Evolutionary conservation across 768 basidiomycete species (phyloP).

Genomic region (Rhodotorula taiwanensis): DNA sequence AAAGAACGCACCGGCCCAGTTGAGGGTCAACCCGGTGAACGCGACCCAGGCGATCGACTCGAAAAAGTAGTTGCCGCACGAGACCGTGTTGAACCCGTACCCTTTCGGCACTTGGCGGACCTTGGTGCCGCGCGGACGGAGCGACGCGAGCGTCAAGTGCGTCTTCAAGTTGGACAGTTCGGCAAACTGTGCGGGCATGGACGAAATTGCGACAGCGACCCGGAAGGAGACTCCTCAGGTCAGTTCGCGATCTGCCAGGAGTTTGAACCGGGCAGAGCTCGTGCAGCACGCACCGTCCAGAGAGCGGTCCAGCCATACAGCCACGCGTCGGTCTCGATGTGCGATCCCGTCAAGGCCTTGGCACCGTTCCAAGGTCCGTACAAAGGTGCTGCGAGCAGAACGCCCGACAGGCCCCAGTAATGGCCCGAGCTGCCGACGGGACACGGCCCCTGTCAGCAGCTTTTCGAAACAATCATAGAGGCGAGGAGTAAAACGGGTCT

Average conservation of each 20-base stretch:
- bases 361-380: slow-evolving; percentile 75
- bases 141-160: slow-evolving; percentile 71
- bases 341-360: slow-evolving; percentile 58
- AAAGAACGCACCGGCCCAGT: slow-evolving; percentile 57
- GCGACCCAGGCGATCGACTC: slow-evolving; percentile 70
- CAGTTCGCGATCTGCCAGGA: no score
- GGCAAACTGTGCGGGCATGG: slow-evolving; percentile 54
- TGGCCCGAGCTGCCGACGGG: slow-evolving; percentile 62
- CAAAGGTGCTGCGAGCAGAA: slow-evolving; percentile 68
- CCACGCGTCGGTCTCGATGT: slow-evolving; percentile 57
- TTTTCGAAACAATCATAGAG: no score
- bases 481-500: slow-evolving; percentile 33
- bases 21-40: slow-evolving; percentile 69
- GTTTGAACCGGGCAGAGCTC: not conserved
- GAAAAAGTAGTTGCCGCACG: slow-evolving; percentile 91
- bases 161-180: slow-evolving; percentile 77
- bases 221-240: not conserved
- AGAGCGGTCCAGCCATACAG: slow-evolving; percentile 60
- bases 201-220: not conserved
- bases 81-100: slow-evolving; percentile 79
- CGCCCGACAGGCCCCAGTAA: slow-evolving; percentile 75
- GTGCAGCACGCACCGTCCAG: slow-evolving; percentile 62
- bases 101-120: slow-evolving; percentile 82
- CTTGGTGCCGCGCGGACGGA: slow-evolving; percentile 68
- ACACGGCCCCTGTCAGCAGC: slow-evolving; percentile 3